Conservation (phyloP, 768 basidiomycete species). For the Lentinus tigrinus region DNA sequence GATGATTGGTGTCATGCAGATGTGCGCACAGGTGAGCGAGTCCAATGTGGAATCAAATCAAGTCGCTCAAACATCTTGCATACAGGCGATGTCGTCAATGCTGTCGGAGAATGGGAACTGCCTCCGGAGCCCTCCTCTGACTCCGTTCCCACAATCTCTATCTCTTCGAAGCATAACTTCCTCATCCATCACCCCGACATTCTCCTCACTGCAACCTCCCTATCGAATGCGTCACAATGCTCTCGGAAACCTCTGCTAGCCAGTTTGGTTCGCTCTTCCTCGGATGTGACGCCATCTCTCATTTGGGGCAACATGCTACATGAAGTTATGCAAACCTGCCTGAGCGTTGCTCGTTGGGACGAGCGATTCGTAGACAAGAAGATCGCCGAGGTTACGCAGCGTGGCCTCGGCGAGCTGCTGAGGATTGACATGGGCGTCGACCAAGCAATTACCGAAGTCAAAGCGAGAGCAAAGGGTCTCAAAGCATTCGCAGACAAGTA, state of each 20-base stretch:
- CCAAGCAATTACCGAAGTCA: slow-evolving; percentile 65
- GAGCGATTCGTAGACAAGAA: slow-evolving; percentile 56
- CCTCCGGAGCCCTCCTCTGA: slow-evolving; percentile 22
- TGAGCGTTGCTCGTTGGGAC: slow-evolving; percentile 63
- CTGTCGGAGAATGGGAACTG: slow-evolving; percentile 51
- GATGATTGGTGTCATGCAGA: slow-evolving; percentile 79
- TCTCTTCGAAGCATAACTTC: slow-evolving; percentile 64
- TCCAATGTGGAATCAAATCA: not conserved
- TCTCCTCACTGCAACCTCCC: slow-evolving; percentile 85
- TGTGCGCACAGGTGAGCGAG: slow-evolving; percentile 52
- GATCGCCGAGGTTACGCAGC: slow-evolving; percentile 54
- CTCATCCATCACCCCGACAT: slow-evolving; percentile 91
- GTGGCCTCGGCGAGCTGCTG: slow-evolving; percentile 59
- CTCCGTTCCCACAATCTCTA: slow-evolving; percentile 44
- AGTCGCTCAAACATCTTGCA: not conserved
- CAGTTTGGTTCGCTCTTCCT: slow-evolving; percentile 54
- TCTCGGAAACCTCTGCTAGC: slow-evolving; percentile 83
- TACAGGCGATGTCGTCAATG: slow-evolving; percentile 78
- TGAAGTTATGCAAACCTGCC: slow-evolving; percentile 82
- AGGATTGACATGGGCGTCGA: slow-evolving; percentile 57
- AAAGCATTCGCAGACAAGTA: slow-evolving; percentile 65
- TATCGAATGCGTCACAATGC: slow-evolving; percentile 83
- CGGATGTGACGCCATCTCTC: slow-evolving; percentile 62
- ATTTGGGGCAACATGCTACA: slow-evolving; percentile 95
- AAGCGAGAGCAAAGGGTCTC: slow-evolving; percentile 61